Conservation (phyloP, 2,329 filamentous ascomycete genomes). For the Neonectria neomacrospora region DNA sequence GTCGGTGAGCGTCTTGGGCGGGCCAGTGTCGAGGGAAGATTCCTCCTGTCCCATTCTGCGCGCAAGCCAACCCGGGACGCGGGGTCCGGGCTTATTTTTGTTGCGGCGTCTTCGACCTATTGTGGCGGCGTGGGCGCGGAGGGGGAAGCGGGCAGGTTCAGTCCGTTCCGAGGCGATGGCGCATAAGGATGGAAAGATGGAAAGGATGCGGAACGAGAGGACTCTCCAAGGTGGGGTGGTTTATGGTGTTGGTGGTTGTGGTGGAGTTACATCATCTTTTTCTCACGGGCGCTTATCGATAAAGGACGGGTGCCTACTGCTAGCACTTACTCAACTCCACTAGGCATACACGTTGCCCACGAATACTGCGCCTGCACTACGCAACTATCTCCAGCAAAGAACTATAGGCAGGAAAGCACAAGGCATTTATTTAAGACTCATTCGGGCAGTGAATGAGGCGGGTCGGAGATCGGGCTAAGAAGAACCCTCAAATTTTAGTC, state of each 20-base stretch:
- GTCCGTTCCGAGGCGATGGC: slow-evolving; percentile 18
- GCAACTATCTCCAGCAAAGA: slow-evolving; percentile 19
- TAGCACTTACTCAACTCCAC: too few relatives aligned
- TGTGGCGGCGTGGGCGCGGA: slow-evolving; percentile 41
- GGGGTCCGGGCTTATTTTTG: slow-evolving; percentile 49
- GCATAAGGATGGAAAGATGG: slow-evolving; percentile 19
- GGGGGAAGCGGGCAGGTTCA: slow-evolving; percentile 2
- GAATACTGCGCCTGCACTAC: not conserved
- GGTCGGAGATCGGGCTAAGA: not conserved
- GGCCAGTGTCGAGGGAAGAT: slow-evolving; percentile 73
- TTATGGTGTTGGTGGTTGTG: slow-evolving; percentile 1
- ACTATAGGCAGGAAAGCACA: not conserved
- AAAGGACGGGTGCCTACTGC: slow-evolving; percentile 31
- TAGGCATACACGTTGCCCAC: too few relatives aligned
- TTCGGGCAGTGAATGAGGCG: slow-evolving; percentile 5
- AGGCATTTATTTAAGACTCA: not conserved
- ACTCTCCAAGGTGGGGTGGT: slow-evolving; percentile 34
- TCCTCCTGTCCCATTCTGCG: slow-evolving; percentile 87
- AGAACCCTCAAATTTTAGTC: not conserved
- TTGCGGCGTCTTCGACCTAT: slow-evolving; percentile 55
- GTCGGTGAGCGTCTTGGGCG: slow-evolving; percentile 72
- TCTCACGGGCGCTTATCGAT: slow-evolving; percentile 38
- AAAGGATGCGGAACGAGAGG: slow-evolving; percentile 23
- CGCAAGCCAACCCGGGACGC: slow-evolving; percentile 47
- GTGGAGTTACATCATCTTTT: slow-evolving; percentile 43